Evolutionary conservation across 768 basidiomycete species (phyloP).

Genomic region (Amanita muscaria): DNA sequence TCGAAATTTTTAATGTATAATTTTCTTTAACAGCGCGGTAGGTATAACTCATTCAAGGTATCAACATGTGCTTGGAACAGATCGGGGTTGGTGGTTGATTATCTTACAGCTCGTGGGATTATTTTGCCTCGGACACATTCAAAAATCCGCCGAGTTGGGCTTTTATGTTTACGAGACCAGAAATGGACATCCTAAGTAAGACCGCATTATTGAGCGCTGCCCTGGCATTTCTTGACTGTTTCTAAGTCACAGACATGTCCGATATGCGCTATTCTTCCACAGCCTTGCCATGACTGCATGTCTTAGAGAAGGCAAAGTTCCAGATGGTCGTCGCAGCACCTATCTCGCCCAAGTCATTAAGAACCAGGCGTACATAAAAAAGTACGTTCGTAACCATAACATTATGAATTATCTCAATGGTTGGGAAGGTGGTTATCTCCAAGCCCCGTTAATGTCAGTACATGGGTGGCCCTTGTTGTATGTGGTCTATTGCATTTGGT

Average conservation of each 20-base stretch:
- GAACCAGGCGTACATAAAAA: conserved; percentile 55
- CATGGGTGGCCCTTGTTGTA: conserved; percentile 65
- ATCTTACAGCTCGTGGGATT: conserved; percentile 45
- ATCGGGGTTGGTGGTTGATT: too few relatives aligned
- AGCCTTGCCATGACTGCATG: conserved; percentile 57
- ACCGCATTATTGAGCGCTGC: conserved; percentile 1
- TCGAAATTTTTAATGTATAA: background rate
- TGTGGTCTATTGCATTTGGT: conserved; percentile 10
- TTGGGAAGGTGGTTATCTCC: conserved; percentile 54
- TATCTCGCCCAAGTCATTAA: conserved; percentile 50
- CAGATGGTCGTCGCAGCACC: conserved; percentile 23
- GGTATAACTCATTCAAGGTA: conserved; percentile 65
- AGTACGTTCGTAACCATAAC: conserved; percentile 25
- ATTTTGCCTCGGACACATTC: conserved; percentile 50
- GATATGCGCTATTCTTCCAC: conserved; percentile 64
- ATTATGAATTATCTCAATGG: background rate
- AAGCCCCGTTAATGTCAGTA: conserved; percentile 58
- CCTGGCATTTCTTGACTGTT: background rate
- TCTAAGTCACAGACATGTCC: conserved; percentile 55
- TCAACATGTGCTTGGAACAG: too few relatives aligned
- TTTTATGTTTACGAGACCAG: conserved; percentile 54
- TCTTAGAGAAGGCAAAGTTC: conserved; percentile 35
- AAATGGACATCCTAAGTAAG: conserved; percentile 56
- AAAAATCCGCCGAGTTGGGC: conserved; percentile 54
- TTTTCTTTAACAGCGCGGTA: conserved; percentile 13